Conservation (phyloP, 129 eudicot species). For the Flaveria brownii region DNA sequence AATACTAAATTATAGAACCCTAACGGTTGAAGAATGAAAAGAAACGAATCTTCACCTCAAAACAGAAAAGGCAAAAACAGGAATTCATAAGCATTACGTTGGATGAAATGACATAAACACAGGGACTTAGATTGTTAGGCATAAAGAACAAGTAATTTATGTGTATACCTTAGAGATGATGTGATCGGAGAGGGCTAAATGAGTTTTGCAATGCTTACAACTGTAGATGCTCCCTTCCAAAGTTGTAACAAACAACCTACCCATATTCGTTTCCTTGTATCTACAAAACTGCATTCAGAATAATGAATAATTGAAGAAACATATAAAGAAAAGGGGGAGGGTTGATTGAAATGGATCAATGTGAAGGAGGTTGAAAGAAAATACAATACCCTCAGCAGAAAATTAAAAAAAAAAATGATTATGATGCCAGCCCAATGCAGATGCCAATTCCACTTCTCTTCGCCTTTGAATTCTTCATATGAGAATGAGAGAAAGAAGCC, state of each 20-base stretch:
- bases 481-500: too few relatives aligned
- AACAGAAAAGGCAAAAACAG: not conserved
- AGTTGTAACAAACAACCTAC: conserved; percentile 49
- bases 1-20: conserved; percentile 10
- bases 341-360: not conserved
- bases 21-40: not conserved
- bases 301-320: not conserved
- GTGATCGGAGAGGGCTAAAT: conserved; percentile 49
- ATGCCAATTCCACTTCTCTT: too few relatives aligned
- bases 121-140: not conserved
- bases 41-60: not conserved
- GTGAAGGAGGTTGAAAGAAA: not conserved
- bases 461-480: too few relatives aligned
- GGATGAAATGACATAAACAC: not conserved
- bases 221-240: conserved; percentile 55
- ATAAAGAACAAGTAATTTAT: not conserved
- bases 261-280: conserved; percentile 34
- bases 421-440: too few relatives aligned
- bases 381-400: not conserved
- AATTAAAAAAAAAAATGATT: too few relatives aligned
- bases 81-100: conserved; percentile 8
- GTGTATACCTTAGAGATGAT: conserved; percentile 56
- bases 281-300: not conserved
- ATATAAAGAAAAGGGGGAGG: not conserved
- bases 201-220: conserved; percentile 64